A percentile compares a stretch with the other conserved stretches of the same genome.
phyloP scores from a whole-genome alignment of 345 rosid genomes.

The Microthlaspi erraticum region DNA sequence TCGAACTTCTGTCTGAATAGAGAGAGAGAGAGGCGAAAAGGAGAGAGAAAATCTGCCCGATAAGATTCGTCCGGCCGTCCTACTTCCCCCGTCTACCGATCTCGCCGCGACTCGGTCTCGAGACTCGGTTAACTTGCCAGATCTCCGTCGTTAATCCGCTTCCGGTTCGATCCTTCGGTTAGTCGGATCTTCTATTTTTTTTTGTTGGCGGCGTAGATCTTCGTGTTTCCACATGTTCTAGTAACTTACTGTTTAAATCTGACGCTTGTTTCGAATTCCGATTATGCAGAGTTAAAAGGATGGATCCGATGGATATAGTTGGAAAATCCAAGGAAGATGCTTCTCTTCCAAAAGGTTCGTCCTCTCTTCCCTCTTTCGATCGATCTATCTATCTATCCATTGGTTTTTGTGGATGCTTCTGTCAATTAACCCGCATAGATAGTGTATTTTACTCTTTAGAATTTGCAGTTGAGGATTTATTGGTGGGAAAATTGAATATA shows the following conservation, averaged over 20 bases:
- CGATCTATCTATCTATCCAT: not conserved
- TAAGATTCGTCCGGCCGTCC: slow-evolving; percentile 21
- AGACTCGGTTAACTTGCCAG: not conserved
- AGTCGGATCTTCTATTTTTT: not conserved
- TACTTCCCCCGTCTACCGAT: not conserved
- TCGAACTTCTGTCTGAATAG: slow-evolving; percentile 7
- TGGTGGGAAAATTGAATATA: not conserved
- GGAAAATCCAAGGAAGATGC: slow-evolving; percentile 99
- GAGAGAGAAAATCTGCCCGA: slow-evolving; percentile 33
- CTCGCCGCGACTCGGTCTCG: slow-evolving; percentile 20
- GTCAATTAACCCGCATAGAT: not conserved
- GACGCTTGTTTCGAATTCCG: slow-evolving; percentile 26
- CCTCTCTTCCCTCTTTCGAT: not conserved
- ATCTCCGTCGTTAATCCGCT: slow-evolving; percentile 21
- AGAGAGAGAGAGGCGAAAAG: slow-evolving; percentile 13
- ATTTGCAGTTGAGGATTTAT: not conserved
- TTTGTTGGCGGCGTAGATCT: not conserved
- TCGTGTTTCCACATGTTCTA: not conserved
- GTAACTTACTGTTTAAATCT: not conserved
- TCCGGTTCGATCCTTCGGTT: slow-evolving; percentile 14
- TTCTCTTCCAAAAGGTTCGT: slow-evolving; percentile 94
- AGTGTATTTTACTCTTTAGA: not conserved
- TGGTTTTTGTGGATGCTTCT: not conserved
- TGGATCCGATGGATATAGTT: slow-evolving; percentile 99
- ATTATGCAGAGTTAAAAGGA: slow-evolving; percentile 41